A percentile compares a stretch with the other conserved stretches of the same genome.
These are phyloP conservation scores for Cyphellophora europaea DNA, from an alignment of 2,329 filamentous ascomycete genomes.

Conservation along the genomic window DNA sequence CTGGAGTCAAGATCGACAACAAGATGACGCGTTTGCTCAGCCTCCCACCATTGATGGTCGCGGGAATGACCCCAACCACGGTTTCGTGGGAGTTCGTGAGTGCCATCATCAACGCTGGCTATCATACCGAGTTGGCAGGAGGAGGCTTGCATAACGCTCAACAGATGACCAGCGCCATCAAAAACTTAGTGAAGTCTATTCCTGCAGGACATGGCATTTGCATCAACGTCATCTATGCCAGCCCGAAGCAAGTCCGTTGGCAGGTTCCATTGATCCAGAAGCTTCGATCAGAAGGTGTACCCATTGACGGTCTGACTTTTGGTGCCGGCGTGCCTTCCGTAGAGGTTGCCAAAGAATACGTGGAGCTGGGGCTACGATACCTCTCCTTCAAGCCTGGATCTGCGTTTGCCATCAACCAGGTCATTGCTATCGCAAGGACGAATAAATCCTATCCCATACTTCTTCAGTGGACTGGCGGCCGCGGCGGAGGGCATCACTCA, in stretches of 20 bases:
- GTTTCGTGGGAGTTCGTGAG: slow-evolving; percentile 42
- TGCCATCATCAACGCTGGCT: slow-evolving; percentile 42
- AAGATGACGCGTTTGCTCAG: slow-evolving; percentile 37
- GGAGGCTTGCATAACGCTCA: slow-evolving; percentile 41
- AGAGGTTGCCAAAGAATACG: slow-evolving; percentile 39
- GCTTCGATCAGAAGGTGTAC: slow-evolving; percentile 35
- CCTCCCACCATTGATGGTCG: slow-evolving; percentile 37
- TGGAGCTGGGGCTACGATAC: slow-evolving; percentile 36
- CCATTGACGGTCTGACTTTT: slow-evolving; percentile 39
- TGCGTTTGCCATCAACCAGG: slow-evolving; percentile 34
- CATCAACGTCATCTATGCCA: slow-evolving; percentile 46
- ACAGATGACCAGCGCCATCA: slow-evolving; percentile 36
- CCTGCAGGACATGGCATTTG: slow-evolving; percentile 42
- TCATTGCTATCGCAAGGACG: slow-evolving; percentile 37
- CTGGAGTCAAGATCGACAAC: slow-evolving; percentile 18
- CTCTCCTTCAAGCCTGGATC: slow-evolving; percentile 42
- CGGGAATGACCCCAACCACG: slow-evolving; percentile 40
- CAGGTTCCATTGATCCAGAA: slow-evolving; percentile 42
- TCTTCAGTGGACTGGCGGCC: slow-evolving; percentile 42
- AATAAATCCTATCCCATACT: slow-evolving; percentile 37
- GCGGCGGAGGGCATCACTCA: slow-evolving; percentile 41
- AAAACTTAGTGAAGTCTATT: slow-evolving; percentile 33
- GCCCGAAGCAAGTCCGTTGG: slow-evolving; percentile 42
- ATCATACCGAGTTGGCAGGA: slow-evolving; percentile 39
- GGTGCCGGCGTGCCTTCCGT: slow-evolving; percentile 40